Percentiles rank a stretch among this genome's conserved stretches.
These are phyloP conservation scores for Zopfia rhizophila DNA, from an alignment of 2,329 filamentous ascomycete species.

Conservation along the genomic window DNA sequence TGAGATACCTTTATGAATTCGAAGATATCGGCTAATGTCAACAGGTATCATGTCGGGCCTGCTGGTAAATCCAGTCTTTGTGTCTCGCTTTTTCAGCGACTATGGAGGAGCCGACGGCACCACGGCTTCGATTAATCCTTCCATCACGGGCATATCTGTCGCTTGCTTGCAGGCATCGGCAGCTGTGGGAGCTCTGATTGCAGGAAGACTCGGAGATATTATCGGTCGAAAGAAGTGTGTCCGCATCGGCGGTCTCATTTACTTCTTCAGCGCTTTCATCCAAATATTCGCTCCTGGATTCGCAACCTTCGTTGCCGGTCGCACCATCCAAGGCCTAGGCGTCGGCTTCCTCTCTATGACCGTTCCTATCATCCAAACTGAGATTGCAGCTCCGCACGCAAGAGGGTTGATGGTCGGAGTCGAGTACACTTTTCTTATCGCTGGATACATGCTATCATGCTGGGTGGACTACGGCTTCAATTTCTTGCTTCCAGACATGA, in stretches of 20 bases:
- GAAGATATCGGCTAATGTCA: constrained; percentile 5
- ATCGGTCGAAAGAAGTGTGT: constrained; percentile 51
- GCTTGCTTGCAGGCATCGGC: constrained; percentile 51
- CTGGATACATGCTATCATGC: constrained; percentile 53
- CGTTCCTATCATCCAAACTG: constrained; percentile 50
- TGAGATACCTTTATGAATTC: constrained; percentile 22
- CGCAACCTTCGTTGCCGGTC: constrained; percentile 45
- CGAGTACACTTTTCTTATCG: constrained; percentile 52
- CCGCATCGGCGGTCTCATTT: constrained; percentile 50
- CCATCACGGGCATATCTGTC: constrained; percentile 52
- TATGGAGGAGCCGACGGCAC: constrained; percentile 51
- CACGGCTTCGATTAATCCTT: constrained; percentile 44
- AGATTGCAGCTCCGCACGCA: constrained; percentile 50
- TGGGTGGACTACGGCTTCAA: constrained; percentile 54
- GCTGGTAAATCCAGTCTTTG: constrained; percentile 53
- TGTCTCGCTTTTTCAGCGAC: constrained; percentile 53
- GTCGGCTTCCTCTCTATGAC: constrained; percentile 51
- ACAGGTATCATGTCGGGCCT: constrained; percentile 55
- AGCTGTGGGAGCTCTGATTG: constrained; percentile 47
- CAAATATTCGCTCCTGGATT: constrained; percentile 50
- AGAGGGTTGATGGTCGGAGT: constrained; percentile 54
- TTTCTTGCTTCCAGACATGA: constrained; percentile 45
- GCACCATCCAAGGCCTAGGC: constrained; percentile 49
- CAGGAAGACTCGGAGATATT: constrained; percentile 49
- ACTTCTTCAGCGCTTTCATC: constrained; percentile 52